Percentiles rank a stretch among this genome's conserved stretches.
Conservation (phyloP, 805 yeast genomes). For the Lachancea meyersii region DNA sequence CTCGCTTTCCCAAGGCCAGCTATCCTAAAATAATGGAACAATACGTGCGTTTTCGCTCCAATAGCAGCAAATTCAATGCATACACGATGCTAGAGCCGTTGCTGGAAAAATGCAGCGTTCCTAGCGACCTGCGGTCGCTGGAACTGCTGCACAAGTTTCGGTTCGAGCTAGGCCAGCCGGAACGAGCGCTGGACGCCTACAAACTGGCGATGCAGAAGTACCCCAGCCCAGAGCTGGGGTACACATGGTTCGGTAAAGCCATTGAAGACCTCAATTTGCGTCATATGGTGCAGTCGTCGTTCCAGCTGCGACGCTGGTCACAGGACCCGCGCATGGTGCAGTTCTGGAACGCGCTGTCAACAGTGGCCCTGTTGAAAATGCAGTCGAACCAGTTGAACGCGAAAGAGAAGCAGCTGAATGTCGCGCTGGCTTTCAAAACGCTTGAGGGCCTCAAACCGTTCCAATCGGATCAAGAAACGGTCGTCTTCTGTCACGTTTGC, state of each 20-base stretch:
- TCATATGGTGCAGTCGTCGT: conserved; percentile 50
- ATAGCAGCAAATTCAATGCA: conserved; percentile 29
- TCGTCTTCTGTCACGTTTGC: conserved; percentile 49
- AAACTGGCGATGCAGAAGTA: conserved; percentile 55
- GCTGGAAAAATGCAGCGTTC: conserved; percentile 18
- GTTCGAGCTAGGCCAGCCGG: conserved; percentile 32
- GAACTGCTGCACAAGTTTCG: conserved; percentile 43
- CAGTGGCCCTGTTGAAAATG: conserved; percentile 38
- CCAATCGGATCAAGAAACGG: conserved; percentile 58
- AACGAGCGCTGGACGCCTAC: conserved; percentile 44
- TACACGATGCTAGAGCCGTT: conserved; percentile 26
- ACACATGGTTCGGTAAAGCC: conserved; percentile 54
- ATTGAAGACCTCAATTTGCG: conserved; percentile 42
- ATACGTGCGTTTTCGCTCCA: conserved; percentile 28
- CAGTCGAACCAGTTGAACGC: conserved; percentile 32
- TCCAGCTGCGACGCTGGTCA: conserved; percentile 34
- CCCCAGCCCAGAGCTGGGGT: conserved; percentile 42
- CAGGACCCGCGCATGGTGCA: conserved; percentile 35
- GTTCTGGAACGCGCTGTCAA: conserved; percentile 52
- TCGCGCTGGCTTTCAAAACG: conserved; percentile 46
- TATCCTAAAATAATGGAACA: conserved; percentile 39
- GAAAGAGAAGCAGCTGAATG: conserved; percentile 44
- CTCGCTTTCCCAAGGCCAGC: conserved; percentile 51
- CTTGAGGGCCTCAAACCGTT: conserved; percentile 49
- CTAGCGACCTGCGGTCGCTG: conserved; percentile 49